Base-by-base conservation (phyloP, 2,329 filamentous ascomycete genomes). In the Colletotrichum destructivum region DNA sequence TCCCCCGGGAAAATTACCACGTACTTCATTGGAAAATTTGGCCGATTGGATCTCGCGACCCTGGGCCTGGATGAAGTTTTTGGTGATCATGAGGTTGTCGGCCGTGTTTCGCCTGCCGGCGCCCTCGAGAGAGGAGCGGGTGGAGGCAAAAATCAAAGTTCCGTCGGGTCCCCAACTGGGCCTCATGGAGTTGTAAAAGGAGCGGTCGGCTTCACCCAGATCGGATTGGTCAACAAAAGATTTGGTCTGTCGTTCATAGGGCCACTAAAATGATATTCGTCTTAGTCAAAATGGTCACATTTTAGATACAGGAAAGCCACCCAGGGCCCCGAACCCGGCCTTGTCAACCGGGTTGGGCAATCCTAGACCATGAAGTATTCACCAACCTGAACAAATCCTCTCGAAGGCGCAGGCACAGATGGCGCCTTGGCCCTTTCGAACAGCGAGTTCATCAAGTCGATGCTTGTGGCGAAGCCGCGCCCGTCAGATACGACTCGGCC, bases 361-460 rank as follows among this genome's bases (percentile, higher is more conserved):
- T 44, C 55, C 42, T 62, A 71, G 57, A 62, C 65, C 52, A 75
- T 82, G 79, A 84, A 75, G 74, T 81, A 79, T 77, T 85, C 83
- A 96, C 96, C 93, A 91, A 98, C 96, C 95, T 98, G 88, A 69
- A 88, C 92, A 82, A 96, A 93, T 79, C 93, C 93, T 83, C 90
- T 90, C 76, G 86, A 84, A 72, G 86, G 81, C 75, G 85, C 79
- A 46, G 85, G 82, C 74, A 84, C 85, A 64, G 84, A 82, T 74
- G 87, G 87, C 64, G 86, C 87, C 84, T 89, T 90, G 74, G 91
- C 88, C 82, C 92, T 90, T 80, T 93, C 93, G 82, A 97, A 98
- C 67, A 98, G 86, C 59, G 94, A 97, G 80, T 97, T 96, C 94
- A 98, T 98, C 80, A 98, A 86, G 84, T 98, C 96, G 83, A 98